phyloP scores from a whole-genome alignment of 2,329 filamentous ascomycete species.

The Arthrobotrys megalospora region DNA sequence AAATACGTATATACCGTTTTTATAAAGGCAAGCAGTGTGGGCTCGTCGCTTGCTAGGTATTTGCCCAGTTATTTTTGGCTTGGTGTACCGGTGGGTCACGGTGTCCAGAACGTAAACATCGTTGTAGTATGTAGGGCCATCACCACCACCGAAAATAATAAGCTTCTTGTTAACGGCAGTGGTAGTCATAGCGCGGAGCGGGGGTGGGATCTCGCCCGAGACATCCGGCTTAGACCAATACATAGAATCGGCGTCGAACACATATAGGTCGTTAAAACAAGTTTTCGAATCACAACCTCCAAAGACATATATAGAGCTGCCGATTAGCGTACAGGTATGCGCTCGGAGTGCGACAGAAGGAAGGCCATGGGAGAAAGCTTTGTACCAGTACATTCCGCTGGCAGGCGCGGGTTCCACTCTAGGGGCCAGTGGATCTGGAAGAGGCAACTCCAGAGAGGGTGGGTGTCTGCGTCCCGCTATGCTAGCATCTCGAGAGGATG shows the following conservation, averaged over 20 bases:
- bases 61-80: constrained; percentile 74
- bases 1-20: constrained; percentile 80
- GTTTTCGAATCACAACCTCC: constrained; percentile 78
- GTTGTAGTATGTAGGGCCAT: constrained; percentile 80
- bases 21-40: constrained; percentile 80
- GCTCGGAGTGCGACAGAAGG: constrained; percentile 76
- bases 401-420: constrained; percentile 76
- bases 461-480: constrained; percentile 61
- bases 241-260: constrained; percentile 79
- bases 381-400: constrained; percentile 81
- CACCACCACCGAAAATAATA: constrained; percentile 79
- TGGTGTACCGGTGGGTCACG: constrained; percentile 77
- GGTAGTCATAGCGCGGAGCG: constrained; percentile 79
- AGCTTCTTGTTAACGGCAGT: constrained; percentile 78
- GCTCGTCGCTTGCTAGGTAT: constrained; percentile 76
- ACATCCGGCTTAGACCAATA: constrained; percentile 78
- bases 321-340: constrained; percentile 77
- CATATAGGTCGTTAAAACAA: constrained; percentile 80
- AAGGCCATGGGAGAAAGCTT: constrained; percentile 75
- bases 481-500: constrained; percentile 55
- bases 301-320: constrained; percentile 78
- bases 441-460: constrained; percentile 63
- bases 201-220: constrained; percentile 76
- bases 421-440: constrained; percentile 68
- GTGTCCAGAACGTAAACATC: constrained; percentile 81